A percentile compares a stretch with the other conserved stretches of the same genome.
phyloP scores from a whole-genome alignment of 257 asterid genomes.

The Ajuga chamaepitys region DNA sequence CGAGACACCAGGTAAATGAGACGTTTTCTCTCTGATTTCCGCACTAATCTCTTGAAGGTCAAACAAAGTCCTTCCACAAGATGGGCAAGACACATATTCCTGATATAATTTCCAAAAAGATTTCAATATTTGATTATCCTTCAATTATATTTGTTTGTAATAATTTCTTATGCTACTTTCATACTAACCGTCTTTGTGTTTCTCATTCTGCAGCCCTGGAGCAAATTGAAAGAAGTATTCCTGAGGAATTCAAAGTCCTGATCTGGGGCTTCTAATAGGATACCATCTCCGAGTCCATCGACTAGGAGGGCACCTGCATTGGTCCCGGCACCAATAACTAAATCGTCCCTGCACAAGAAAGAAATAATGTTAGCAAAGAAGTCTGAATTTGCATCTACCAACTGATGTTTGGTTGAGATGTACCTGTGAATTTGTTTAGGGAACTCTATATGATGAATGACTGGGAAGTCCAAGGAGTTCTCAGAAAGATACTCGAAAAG shows the following conservation, averaged over 20 bases:
- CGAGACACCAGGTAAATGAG: slow-evolving; percentile 98
- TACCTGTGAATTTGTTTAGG: slow-evolving; percentile 77
- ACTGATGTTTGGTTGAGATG: slow-evolving; percentile 11
- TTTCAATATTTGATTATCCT: not conserved
- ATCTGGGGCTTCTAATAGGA: slow-evolving; percentile 79
- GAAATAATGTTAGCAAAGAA: slow-evolving; percentile 10
- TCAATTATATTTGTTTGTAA: not conserved
- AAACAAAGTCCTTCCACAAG: slow-evolving; percentile 93
- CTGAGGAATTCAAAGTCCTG: slow-evolving; percentile 84
- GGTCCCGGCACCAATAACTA: slow-evolving; percentile 88
- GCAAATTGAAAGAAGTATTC: slow-evolving; percentile 85
- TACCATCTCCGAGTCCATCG: slow-evolving; percentile 96
- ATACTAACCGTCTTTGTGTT: slow-evolving; percentile 87
- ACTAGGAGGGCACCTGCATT: slow-evolving; percentile 90
- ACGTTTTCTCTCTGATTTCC: slow-evolving; percentile 84
- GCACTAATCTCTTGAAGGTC: slow-evolving; percentile 99
- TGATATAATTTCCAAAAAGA: slow-evolving; percentile 27
- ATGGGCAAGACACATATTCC: slow-evolving; percentile 99
- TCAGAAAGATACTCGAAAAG: slow-evolving; percentile 83
- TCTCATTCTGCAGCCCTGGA: slow-evolving; percentile 99
- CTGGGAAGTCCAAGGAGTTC: slow-evolving; percentile 76
- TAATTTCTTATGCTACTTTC: not conserved
- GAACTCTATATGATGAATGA: slow-evolving; percentile 86
- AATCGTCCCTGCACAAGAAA: slow-evolving; percentile 59
- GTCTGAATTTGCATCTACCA: not conserved